These are phyloP conservation scores for Syzygium malaccense DNA, from an alignment of 441 rosid species.

Conservation along the genomic window DNA sequence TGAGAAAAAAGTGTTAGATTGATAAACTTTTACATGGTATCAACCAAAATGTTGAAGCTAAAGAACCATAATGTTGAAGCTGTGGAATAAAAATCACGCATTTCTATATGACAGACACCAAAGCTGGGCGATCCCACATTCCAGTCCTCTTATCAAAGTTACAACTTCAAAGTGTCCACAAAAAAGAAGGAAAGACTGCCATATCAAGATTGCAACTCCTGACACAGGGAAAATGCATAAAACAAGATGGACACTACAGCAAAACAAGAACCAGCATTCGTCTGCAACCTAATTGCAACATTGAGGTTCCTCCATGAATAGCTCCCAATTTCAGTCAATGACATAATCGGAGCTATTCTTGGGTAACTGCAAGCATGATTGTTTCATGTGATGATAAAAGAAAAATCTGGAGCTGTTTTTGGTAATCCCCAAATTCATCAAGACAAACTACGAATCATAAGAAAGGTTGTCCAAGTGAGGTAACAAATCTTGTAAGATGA, in stretches of 20 bases:
- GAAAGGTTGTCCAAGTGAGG: neutral
- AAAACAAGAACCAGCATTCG: neutral
- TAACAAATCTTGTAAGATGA: slow-evolving; percentile 12
- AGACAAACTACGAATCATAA: neutral
- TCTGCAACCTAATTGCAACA: neutral
- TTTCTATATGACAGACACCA: neutral
- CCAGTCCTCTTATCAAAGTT: neutral
- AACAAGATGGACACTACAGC: neutral
- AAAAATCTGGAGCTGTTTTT: neutral
- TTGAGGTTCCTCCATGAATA: neutral
- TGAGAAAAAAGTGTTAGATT: neutral
- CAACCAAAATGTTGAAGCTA: neutral
- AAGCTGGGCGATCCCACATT: neutral
- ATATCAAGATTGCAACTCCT: neutral
- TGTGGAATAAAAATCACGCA: neutral
- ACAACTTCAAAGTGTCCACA: neutral
- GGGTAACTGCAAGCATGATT: neutral
- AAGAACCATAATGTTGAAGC: neutral
- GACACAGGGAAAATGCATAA: neutral
- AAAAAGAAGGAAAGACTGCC: neutral
- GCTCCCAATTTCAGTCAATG: neutral
- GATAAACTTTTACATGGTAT: neutral
- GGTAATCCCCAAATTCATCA: neutral
- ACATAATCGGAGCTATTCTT: neutral
- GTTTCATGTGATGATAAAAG: neutral